phyloP scores from a whole-genome alignment of 1,139 yeast genomes.

The Yamadazyma conglobata region DNA sequence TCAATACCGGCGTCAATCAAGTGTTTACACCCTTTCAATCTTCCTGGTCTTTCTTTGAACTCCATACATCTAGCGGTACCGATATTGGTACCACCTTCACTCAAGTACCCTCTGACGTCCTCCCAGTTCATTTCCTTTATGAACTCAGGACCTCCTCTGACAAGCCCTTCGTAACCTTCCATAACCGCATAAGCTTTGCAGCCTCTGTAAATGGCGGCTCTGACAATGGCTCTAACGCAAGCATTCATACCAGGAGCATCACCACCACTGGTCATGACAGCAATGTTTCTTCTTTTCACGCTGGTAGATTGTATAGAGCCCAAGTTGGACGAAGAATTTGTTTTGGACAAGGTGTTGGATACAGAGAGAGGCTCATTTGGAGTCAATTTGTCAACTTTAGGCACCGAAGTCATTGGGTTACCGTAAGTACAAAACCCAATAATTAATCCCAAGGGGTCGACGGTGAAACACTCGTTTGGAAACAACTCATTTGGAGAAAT shows the following conservation, averaged over 20 bases:
- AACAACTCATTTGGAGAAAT: slow-evolving; percentile 59
- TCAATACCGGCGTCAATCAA: slow-evolving; percentile 88
- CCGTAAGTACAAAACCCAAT: slow-evolving; percentile 62
- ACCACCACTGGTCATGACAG: slow-evolving; percentile 97
- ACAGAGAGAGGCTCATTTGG: slow-evolving; percentile 12
- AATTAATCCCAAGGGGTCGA: slow-evolving; percentile 66
- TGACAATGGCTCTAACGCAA: slow-evolving; percentile 87
- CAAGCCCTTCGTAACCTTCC: slow-evolving; percentile 95
- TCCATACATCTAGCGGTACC: slow-evolving; percentile 94
- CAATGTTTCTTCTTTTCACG: slow-evolving; percentile 55
- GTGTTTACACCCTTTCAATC: slow-evolving; percentile 78
- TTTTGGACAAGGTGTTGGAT: slow-evolving; percentile 13
- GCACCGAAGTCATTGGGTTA: slow-evolving; percentile 55
- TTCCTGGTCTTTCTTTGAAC: slow-evolving; percentile 80
- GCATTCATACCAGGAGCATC: slow-evolving; percentile 99
- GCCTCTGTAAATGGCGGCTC: slow-evolving; percentile 84
- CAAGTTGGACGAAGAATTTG: slow-evolving; percentile 15
- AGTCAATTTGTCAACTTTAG: slow-evolving; percentile 30
- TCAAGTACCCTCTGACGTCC: slow-evolving; percentile 88
- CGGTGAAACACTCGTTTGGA: slow-evolving; percentile 63
- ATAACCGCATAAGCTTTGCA: slow-evolving; percentile 92
- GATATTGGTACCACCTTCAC: slow-evolving; percentile 91
- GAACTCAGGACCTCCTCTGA: slow-evolving; percentile 67
- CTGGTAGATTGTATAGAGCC: slow-evolving; percentile 3
- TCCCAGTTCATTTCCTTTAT: slow-evolving; percentile 84